A percentile compares a stretch with the other conserved stretches of the same genome.
Evolutionary conservation across 257 asterid genomes (phyloP).

Genomic region (Paulownia fortunei): DNA sequence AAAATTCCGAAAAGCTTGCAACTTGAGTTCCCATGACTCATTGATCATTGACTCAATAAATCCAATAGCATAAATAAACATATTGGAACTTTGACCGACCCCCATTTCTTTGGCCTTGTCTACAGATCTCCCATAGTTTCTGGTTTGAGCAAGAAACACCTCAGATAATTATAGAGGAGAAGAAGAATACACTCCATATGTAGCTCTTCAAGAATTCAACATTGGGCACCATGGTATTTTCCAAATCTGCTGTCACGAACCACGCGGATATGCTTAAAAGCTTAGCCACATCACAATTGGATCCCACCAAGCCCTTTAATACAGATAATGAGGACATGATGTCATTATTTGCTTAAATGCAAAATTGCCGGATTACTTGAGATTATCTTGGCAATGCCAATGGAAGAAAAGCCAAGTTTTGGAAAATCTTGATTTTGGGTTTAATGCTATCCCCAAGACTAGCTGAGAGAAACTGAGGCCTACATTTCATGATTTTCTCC

Average conservation of each 20-base stretch:
- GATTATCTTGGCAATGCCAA: neutral
- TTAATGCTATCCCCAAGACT: neutral
- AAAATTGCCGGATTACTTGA: neutral
- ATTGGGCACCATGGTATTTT: neutral
- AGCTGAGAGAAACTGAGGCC: neutral
- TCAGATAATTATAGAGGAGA: neutral
- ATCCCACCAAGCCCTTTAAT: neutral
- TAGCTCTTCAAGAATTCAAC: constrained; percentile 14
- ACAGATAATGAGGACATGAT: neutral
- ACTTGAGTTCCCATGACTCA: neutral
- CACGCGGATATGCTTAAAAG: neutral
- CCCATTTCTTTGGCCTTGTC: constrained; percentile 19
- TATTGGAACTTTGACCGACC: neutral
- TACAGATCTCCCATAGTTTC: neutral
- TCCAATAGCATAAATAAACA: neutral
- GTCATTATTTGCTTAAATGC: neutral
- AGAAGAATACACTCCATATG: neutral
- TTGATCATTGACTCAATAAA: neutral
- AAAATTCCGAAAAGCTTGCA: too few species aligned
- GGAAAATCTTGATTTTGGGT: too few species aligned
- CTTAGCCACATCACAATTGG: neutral
- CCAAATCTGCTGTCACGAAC: neutral
- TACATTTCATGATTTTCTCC: neutral
- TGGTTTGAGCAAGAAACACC: neutral
- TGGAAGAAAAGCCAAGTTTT: too few species aligned